A percentile compares a stretch with the other conserved stretches of the same genome.
phyloP scores from a whole-genome alignment of 2,329 filamentous ascomycete genomes.

The Aureobasidium sp. region DNA sequence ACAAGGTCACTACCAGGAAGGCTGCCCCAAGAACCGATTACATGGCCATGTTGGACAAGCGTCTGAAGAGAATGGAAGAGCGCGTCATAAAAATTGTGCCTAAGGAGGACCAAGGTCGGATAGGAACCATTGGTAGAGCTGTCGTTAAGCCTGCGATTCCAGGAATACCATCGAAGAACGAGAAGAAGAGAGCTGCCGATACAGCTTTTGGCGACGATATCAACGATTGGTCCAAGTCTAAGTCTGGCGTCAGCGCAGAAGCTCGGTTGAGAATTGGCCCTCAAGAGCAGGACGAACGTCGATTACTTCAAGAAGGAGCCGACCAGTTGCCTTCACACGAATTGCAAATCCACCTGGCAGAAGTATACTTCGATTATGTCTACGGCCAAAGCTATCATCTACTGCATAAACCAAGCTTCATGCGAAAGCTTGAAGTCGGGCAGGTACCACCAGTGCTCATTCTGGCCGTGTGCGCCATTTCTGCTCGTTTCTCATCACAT shows the following conservation, averaged over 20 bases:
- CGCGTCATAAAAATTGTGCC: slow-evolving; percentile 93
- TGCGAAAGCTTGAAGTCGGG: slow-evolving; percentile 74
- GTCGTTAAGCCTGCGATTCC: slow-evolving; percentile 72
- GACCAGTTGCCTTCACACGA: slow-evolving; percentile 79
- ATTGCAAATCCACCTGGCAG: slow-evolving; percentile 84
- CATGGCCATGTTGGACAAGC: slow-evolving; percentile 97
- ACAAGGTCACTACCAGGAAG: slow-evolving; percentile 93
- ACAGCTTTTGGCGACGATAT: slow-evolving; percentile 80
- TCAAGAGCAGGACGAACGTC: slow-evolving; percentile 57
- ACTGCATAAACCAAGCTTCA: slow-evolving; percentile 94
- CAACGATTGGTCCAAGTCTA: slow-evolving; percentile 67
- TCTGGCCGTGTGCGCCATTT: slow-evolving; percentile 88
- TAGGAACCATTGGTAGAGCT: slow-evolving; percentile 65
- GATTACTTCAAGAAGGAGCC: slow-evolving; percentile 70
- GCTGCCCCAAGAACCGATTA: slow-evolving; percentile 93
- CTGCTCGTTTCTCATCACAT: slow-evolving; percentile 90
- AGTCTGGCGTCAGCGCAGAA: not conserved
- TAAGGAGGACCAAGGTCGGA: slow-evolving; percentile 68
- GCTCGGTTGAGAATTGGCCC: slow-evolving; percentile 39
- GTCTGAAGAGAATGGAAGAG: slow-evolving; percentile 94
- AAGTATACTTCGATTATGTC: slow-evolving; percentile 91
- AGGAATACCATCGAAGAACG: slow-evolving; percentile 47
- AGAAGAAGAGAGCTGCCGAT: slow-evolving; percentile 75
- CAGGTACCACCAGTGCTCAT: slow-evolving; percentile 83
- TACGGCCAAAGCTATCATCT: slow-evolving; percentile 94